Evolutionary conservation across 1,284 basidiomycete genomes (phyloP).

Genomic region (Cryptococcus sp.): DNA sequence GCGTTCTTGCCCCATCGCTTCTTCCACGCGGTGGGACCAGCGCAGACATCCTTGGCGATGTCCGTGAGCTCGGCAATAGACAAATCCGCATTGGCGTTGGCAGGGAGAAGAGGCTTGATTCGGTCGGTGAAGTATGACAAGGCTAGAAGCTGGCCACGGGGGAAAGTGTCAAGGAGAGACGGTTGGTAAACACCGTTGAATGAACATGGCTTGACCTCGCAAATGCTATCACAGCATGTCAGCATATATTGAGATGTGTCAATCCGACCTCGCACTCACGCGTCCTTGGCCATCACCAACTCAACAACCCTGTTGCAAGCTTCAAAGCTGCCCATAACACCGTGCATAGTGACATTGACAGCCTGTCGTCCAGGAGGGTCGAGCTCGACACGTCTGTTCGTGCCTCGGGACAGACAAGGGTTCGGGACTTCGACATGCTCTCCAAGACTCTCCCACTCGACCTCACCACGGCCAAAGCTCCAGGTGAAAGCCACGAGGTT

Average conservation of each 20-base stretch:
- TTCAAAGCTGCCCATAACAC: conserved; percentile 77
- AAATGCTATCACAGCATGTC: conserved; percentile 61
- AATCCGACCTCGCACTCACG: conserved; percentile 61
- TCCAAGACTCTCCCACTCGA: conserved; percentile 55
- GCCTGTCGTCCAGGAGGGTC: conserved; percentile 59
- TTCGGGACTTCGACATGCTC: conserved; percentile 59
- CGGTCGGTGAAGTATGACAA: conserved; percentile 99
- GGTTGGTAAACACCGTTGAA: conserved; percentile 99
- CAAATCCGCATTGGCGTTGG: conserved; percentile 48
- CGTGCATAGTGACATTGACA: conserved; percentile 76
- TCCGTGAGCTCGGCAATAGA: conserved; percentile 65
- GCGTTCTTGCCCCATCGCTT: conserved; percentile 53
- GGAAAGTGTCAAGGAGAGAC: conserved; percentile 86
- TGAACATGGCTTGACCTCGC: conserved; percentile 86
- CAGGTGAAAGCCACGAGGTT: conserved; percentile 86
- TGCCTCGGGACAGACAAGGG: conserved; percentile 77
- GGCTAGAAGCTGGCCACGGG: conserved; percentile 72
- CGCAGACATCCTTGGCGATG: conserved; percentile 71
- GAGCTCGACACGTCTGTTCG: conserved; percentile 67
- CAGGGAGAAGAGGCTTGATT: conserved; percentile 71
- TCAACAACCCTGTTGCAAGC: conserved; percentile 83
- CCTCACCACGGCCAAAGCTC: conserved; percentile 53
- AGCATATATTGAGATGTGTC: not conserved
- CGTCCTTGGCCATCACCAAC: conserved; percentile 93
- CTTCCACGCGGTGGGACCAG: conserved; percentile 65